These are phyloP conservation scores for Termitomyces sp. DNA, from an alignment of 768 basidiomycete species.

Conservation along the genomic window DNA sequence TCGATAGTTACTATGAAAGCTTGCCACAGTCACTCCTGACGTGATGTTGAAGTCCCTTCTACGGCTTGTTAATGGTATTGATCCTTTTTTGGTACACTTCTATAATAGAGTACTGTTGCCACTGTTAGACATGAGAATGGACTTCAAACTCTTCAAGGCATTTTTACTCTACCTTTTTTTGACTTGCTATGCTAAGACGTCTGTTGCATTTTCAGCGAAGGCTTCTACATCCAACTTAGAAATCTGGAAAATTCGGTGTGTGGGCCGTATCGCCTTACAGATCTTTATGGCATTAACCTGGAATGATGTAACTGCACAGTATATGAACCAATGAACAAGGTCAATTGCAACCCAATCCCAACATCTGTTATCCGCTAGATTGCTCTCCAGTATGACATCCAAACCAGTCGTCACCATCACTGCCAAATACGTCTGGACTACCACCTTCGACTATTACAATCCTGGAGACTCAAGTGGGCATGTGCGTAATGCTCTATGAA, in stretches of 20 bases:
- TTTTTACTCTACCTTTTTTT: neutral
- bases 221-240: too few relatives aligned
- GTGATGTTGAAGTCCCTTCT: neutral
- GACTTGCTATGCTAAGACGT: neutral
- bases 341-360: neutral
- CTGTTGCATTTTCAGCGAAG: too few relatives aligned
- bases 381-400: neutral
- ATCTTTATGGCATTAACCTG: too few relatives aligned
- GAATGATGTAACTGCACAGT: neutral
- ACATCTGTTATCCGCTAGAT: neutral
- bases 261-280: neutral
- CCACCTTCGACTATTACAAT: constrained; percentile 2
- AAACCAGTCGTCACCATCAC: neutral
- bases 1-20: too few relatives aligned
- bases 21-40: too few relatives aligned
- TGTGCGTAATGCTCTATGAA: neutral
- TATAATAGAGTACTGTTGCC: neutral
- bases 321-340: neutral
- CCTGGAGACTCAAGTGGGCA: neutral
- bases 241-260: neutral
- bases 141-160: neutral
- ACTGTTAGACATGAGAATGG: neutral
- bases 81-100: neutral
- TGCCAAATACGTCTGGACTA: neutral
- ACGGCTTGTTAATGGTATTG: neutral